Conservation (phyloP, 495 filamentous ascomycete genomes). For the Xylaria cubensis region DNA sequence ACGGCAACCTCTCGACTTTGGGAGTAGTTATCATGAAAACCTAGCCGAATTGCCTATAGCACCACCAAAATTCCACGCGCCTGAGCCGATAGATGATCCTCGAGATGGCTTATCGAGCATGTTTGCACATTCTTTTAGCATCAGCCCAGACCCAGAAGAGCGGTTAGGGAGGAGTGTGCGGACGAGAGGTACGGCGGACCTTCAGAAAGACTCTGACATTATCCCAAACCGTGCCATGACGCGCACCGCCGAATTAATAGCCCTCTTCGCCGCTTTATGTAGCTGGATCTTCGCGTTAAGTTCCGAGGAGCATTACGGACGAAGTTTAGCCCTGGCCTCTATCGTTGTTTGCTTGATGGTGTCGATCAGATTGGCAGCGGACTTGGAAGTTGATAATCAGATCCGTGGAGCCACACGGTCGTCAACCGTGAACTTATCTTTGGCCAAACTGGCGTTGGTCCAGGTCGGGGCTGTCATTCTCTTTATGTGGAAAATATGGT, state of each 20-base stretch:
- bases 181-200: conserved; percentile 9
- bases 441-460: conserved; percentile 33
- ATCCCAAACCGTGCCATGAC: conserved; percentile 18
- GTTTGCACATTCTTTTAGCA: conserved; percentile 41
- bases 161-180: conserved; percentile 1
- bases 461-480: conserved; percentile 34
- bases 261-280: conserved; percentile 32
- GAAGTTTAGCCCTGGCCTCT: conserved; percentile 34
- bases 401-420: conserved; percentile 31
- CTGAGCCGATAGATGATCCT: conserved; percentile 39
- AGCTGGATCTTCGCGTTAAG: conserved; percentile 34
- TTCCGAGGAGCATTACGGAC: conserved; percentile 37
- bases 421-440: conserved; percentile 30
- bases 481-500: conserved; percentile 40
- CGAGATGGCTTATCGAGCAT: conserved; percentile 41
- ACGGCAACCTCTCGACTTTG: conserved; percentile 31
- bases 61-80: conserved; percentile 38
- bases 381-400: conserved; percentile 35
- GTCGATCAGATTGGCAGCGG: conserved; percentile 39
- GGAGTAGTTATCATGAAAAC: conserved; percentile 22
- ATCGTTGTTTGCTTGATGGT: conserved; percentile 35
- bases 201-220: background rate
- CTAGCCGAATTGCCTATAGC: conserved; percentile 34
- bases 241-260: conserved; percentile 32
- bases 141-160: conserved; percentile 38